Evolutionary conservation across 1,284 basidiomycete genomes (phyloP).

Genomic region (Lignosus rhinocerotis): DNA sequence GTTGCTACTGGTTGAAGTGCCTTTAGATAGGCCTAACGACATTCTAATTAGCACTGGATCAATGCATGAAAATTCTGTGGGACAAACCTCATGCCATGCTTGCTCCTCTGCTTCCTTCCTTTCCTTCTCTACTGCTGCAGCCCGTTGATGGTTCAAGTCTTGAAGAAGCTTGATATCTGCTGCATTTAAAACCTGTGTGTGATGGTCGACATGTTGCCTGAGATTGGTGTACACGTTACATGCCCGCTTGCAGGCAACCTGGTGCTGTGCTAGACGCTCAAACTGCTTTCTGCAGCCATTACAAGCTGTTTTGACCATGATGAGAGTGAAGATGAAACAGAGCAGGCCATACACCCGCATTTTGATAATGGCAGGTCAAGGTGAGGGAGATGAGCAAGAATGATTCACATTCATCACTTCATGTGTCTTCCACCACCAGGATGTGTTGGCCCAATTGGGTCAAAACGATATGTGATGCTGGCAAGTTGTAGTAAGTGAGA

Average conservation of each 20-base stretch:
- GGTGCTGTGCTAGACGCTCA: not conserved
- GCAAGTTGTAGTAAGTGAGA: too few species aligned
- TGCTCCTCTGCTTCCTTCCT: not conserved
- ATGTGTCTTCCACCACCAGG: not conserved
- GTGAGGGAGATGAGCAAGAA: not conserved
- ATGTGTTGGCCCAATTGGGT: not conserved
- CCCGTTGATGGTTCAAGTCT: not conserved
- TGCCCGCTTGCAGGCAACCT: not conserved
- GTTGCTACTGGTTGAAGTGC: not conserved
- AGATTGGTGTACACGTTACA: not conserved
- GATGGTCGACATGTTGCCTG: not conserved
- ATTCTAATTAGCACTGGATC: too few species aligned
- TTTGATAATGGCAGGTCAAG: not conserved
- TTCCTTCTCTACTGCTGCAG: not conserved
- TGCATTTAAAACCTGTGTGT: not conserved
- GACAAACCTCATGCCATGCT: not conserved
- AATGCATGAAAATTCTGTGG: too few species aligned
- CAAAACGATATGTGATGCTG: too few species aligned
- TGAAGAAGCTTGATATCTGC: not conserved
- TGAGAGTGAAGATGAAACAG: not conserved
- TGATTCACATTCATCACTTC: not conserved
- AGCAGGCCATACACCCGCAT: not conserved
- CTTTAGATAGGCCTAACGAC: not conserved
- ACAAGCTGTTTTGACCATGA: not conserved
- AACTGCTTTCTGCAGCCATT: not conserved